Evolutionary conservation across 2,329 filamentous ascomycete genomes (phyloP).

Genomic region (Penicillium sp.): DNA sequence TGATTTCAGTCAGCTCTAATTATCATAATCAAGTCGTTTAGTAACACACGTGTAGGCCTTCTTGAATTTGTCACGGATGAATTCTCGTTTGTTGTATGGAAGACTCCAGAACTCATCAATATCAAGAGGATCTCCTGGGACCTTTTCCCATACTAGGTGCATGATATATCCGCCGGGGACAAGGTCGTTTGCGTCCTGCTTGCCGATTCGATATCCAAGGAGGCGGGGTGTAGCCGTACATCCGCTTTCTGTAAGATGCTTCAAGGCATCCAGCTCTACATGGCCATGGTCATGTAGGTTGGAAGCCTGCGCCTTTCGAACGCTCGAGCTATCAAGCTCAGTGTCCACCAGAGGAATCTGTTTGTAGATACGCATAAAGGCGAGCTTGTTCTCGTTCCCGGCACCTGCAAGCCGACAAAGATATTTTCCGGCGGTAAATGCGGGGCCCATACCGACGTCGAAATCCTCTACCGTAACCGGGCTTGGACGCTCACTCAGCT

Average conservation of each 20-base stretch:
- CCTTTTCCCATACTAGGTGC: not conserved
- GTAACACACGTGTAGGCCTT: not conserved
- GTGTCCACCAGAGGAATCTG: too few species aligned
- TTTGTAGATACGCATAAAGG: too few species aligned
- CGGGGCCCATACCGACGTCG: not conserved
- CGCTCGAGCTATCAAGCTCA: accelerated
- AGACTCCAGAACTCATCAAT: not conserved
- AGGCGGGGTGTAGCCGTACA: not conserved
- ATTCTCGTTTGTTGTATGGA: not conserved
- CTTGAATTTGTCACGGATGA: not conserved
- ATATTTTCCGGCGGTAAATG: not conserved
- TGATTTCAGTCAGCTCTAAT: not conserved
- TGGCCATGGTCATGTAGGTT: not conserved
- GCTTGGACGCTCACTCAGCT: not conserved
- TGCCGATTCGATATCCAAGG: not conserved
- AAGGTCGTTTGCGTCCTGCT: not conserved
- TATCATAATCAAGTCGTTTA: not conserved
- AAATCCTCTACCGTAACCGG: not conserved
- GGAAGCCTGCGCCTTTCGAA: too few species aligned
- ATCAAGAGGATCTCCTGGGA: not conserved
- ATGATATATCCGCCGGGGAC: conserved; percentile 1
- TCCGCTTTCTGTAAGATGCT: not conserved
- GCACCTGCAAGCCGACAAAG: not conserved
- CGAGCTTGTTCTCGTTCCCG: too few species aligned
- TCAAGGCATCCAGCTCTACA: not conserved